phyloP scores from a whole-genome alignment of 148 eudicot genomes.

The Suaeda aralocaspica region DNA sequence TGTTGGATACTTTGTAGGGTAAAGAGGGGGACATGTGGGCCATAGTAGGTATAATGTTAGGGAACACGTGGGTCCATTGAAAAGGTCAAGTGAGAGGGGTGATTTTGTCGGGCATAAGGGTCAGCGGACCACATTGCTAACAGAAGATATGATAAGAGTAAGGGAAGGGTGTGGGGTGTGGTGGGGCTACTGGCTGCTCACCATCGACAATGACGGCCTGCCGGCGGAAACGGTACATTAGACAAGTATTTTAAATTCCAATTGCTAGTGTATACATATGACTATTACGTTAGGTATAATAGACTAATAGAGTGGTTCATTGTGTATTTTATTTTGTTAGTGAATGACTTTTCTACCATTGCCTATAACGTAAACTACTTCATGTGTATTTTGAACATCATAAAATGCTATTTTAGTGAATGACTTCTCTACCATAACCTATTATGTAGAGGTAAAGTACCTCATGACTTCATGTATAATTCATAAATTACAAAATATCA shows the following conservation, averaged over 20 bases:
- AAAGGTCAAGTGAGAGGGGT: conserved; percentile 21
- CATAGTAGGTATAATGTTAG: conserved; percentile 5
- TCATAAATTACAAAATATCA: no score
- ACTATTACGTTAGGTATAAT: no score
- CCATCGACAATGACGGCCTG: conserved; percentile 33
- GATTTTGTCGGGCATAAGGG: conserved; percentile 18
- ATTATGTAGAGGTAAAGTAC: no score
- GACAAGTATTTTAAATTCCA: not conserved
- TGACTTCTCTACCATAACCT: no score
- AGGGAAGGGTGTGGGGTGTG: not conserved
- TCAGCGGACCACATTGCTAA: conserved; percentile 23
- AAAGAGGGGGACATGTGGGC: conserved; percentile 35
- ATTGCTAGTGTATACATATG: no score
- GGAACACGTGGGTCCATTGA: conserved; percentile 30
- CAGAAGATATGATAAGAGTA: conserved; percentile 20
- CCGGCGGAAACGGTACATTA: conserved; percentile 28
- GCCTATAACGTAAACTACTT: no score
- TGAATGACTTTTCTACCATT: no score
- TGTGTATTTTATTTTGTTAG: no score
- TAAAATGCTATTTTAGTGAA: no score
- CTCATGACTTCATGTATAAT: no score
- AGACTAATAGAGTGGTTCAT: no score
- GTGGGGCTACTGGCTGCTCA: conserved; percentile 20
- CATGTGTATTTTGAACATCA: no score
- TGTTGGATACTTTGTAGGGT: conserved; percentile 13